A percentile compares a stretch with the other conserved stretches of the same genome.
phyloP scores from a whole-genome alignment of 441 rosid genomes.

The Populus tomentosa region DNA sequence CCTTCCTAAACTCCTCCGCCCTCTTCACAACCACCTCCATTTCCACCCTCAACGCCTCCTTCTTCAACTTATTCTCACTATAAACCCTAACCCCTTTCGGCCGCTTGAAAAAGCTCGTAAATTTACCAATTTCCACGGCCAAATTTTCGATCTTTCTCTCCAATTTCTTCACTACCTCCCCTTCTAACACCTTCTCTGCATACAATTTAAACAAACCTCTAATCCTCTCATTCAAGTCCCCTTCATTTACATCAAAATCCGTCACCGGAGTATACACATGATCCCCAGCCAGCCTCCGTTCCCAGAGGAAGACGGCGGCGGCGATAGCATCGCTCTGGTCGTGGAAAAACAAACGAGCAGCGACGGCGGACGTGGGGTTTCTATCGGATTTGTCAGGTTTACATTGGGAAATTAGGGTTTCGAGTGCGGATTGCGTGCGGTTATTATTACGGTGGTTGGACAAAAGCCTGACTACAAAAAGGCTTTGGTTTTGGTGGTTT shows the following conservation, averaged over 20 bases:
- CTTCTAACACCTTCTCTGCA: slow-evolving; percentile 2
- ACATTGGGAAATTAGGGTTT: slow-evolving; percentile 10
- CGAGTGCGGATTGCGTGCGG: background rate
- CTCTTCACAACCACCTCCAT: slow-evolving; percentile 8
- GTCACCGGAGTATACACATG: slow-evolving; percentile 12
- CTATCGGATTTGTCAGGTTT: background rate
- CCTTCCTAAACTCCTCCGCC: slow-evolving; percentile 17
- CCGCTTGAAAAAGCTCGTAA: background rate
- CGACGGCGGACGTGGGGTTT: background rate
- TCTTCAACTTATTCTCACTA: background rate
- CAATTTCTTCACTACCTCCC: slow-evolving; percentile 12
- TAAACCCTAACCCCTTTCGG: background rate
- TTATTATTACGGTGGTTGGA: background rate
- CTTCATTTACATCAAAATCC: background rate
- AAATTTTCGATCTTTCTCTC: background rate
- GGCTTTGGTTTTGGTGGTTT: background rate
- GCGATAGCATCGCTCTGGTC: background rate
- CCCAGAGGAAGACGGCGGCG: slow-evolving; percentile 12
- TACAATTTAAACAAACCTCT: slow-evolving; percentile 10
- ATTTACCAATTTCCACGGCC: background rate
- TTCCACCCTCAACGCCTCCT: slow-evolving; percentile 7
- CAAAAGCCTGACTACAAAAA: slow-evolving; percentile 1
- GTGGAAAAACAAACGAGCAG: background rate
- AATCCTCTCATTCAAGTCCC: slow-evolving; percentile 1
- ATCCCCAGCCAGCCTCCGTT: background rate